Base-by-base conservation (phyloP, 306 rosid species). In the Alnus rubra region DNA sequence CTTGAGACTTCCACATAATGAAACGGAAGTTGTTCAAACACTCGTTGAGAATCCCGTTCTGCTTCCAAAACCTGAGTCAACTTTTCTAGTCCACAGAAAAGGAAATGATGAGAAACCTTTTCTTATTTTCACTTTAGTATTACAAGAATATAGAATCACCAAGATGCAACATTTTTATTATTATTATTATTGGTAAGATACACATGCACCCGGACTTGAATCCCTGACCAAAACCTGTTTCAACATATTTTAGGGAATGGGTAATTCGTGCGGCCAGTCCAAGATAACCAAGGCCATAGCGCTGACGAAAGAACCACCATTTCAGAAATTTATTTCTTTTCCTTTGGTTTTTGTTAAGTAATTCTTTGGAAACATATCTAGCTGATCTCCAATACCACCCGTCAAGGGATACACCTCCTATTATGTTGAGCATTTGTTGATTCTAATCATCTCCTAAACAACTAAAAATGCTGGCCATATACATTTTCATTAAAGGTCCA, bases 1-100 rank as follows among this genome's bases (percentile, higher is more conserved):
- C 88, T 89, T 23, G 98, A 90, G 77, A 93, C 93, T 87, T 96
- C 99, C 49, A 96, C 92, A 74, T 96, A 96, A 90, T 96, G 96
- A 74, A 96, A 96, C 54, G 98, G 99, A 79, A 96, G 83, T 48
- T 91, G 87, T 69, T 90, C 97, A 37, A 92, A 96, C 74, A 94
- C 83, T 80, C 92, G 94, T 82, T 90, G 98, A 74, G 99, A 89
- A 49, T 90, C 90, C 12, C 98, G 89, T 84, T 96, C 98, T 4
- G 90, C 92, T 80, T 96, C 99, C 85, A 93, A 84, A 84, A 90
- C 88, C 83, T 86, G 92, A 23, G 89, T 96, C 95, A 96, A 89
- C 79, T 87, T 91, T 54, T 91, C 99, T 96, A 77, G 81, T 83
- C 71, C 84, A 81, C 60, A 81, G 65, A 35, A 64, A 79, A 68